Conservation (phyloP, 352 stramenopile genomes). For the Globisporangium nunn region DNA sequence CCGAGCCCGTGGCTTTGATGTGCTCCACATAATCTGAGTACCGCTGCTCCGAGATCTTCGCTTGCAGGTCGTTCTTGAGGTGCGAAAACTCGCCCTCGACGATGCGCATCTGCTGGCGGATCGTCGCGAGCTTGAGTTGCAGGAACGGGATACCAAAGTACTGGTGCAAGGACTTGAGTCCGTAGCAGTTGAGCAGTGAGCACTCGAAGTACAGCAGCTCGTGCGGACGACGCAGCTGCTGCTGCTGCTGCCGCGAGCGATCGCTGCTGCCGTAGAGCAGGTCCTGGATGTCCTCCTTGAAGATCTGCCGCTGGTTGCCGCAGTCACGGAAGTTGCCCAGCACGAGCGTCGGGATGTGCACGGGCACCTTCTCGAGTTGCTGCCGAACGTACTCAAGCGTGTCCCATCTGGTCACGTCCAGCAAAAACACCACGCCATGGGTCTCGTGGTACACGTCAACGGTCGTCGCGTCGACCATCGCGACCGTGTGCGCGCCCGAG, state of each 20-base stretch:
- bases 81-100: conserved; percentile 61
- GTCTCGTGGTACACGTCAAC: conserved; percentile 89
- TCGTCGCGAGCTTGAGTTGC: conserved; percentile 69
- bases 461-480: conserved; percentile 70
- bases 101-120: conserved; percentile 70
- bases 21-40: conserved; percentile 72
- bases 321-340: conserved; percentile 78
- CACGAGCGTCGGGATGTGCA: conserved; percentile 75
- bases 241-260: conserved; percentile 21
- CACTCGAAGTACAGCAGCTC: conserved; percentile 84
- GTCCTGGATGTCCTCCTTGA: conserved; percentile 79
- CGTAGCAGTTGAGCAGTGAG: conserved; percentile 79
- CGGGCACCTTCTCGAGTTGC: conserved; percentile 60
- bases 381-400: conserved; percentile 80
- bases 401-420: conserved; percentile 77
- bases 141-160: conserved; percentile 85
- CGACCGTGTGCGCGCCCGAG: conserved; percentile 50
- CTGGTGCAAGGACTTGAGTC: conserved; percentile 74
- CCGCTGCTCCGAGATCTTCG: conserved; percentile 61
- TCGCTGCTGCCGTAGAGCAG: conserved; percentile 50
- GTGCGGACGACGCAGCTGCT: conserved; percentile 29
- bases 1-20: conserved; percentile 55
- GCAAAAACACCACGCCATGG: conserved; percentile 83
- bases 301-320: conserved; percentile 67
- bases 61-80: conserved; percentile 68